phyloP scores from a whole-genome alignment of 768 basidiomycete genomes.

The Boletus pseudo-olivaceus region DNA sequence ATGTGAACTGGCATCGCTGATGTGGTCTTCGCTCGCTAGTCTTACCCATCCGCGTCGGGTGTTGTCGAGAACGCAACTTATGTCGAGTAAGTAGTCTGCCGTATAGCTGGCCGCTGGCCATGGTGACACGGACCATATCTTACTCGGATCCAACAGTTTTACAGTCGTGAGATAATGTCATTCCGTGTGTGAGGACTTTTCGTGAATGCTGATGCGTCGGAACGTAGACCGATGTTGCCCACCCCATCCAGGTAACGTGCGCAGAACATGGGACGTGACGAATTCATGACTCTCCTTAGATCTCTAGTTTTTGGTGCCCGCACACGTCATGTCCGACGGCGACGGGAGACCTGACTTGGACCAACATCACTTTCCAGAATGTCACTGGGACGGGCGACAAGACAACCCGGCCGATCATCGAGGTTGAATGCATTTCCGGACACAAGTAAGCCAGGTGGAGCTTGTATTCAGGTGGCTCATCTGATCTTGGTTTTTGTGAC shows the following conservation, averaged over 20 bases:
- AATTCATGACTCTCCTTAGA: neutral
- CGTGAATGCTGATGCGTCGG: neutral
- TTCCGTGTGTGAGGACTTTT: too few species aligned
- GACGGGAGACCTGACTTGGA: constrained; percentile 7
- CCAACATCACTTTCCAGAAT: constrained; percentile 3
- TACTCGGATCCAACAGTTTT: constrained; percentile 3
- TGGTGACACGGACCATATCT: neutral
- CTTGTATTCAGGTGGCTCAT: neutral
- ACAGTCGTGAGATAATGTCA: constrained; percentile 1
- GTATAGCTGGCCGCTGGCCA: neutral
- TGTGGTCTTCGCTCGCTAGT: neutral
- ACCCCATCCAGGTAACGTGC: constrained; percentile 11
- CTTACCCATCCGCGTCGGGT: constrained; percentile 9
- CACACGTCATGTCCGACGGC: neutral
- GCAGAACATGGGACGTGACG: too few species aligned
- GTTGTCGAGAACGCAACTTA: constrained; percentile 9
- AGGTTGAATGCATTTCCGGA: neutral
- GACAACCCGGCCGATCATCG: neutral
- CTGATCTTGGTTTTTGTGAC: neutral
- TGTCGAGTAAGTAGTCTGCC: constrained; percentile 2
- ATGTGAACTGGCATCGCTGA: neutral
- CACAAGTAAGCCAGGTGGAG: neutral
- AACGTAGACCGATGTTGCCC: neutral
- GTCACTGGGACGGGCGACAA: constrained; percentile 10
- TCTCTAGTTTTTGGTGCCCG: constrained; percentile 6